Conservation (phyloP, 768 basidiomycete species). For the Lactarius psammicola region DNA sequence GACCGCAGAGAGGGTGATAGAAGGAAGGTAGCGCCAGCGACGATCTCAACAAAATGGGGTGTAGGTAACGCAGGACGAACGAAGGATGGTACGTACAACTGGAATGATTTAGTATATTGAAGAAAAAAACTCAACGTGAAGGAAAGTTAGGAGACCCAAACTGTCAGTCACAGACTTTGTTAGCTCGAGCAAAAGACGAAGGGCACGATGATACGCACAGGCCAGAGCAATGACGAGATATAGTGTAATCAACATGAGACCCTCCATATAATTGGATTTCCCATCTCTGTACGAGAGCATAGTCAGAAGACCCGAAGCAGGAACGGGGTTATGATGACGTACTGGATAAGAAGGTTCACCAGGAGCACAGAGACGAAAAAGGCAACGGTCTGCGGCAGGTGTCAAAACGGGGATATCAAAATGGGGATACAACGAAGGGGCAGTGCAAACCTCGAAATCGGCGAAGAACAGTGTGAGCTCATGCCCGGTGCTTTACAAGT, state of each 20-base stretch:
- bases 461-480: conserved; percentile 80
- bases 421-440: conserved; percentile 8
- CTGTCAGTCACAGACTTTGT: conserved; percentile 30
- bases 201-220: conserved; percentile 47
- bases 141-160: conserved; percentile 45
- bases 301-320: conserved; percentile 3
- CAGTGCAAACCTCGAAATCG: conserved; percentile 67
- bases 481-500: conserved; percentile 52
- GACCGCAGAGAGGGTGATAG: not conserved
- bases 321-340: conserved; percentile 32
- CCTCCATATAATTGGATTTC: conserved; percentile 91
- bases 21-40: not conserved
- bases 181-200: not conserved
- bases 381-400: conserved; percentile 58
- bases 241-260: conserved; percentile 69
- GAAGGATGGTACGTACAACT: not conserved
- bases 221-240: conserved; percentile 81
- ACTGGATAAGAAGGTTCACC: conserved; percentile 80
- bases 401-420: not conserved
- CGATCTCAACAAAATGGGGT: not conserved
- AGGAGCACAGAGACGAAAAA: conserved; percentile 88
- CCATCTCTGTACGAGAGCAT: conserved; percentile 55
- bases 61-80: not conserved
- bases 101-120: not conserved
- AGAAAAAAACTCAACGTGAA: not conserved